Evolutionary conservation across 2,329 filamentous ascomycete species (phyloP).

Genomic region (Emmonsiellopsis sp.): DNA sequence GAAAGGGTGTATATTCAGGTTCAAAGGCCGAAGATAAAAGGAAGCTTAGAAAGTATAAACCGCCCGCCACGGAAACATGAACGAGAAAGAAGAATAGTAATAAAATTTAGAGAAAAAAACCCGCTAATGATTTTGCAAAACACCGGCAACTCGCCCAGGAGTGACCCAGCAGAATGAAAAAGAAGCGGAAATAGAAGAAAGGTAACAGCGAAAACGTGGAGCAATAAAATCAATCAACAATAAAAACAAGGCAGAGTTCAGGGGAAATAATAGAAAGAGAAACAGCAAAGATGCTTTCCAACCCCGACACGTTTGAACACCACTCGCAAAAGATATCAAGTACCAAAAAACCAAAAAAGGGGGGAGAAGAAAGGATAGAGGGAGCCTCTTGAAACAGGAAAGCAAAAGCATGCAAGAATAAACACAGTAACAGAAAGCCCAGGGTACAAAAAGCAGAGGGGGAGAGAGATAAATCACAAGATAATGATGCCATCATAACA

Average conservation of each 20-base stretch:
- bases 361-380: constrained; percentile 13
- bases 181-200: background rate
- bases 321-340: constrained; percentile 1
- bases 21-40: no score
- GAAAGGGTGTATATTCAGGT: no score
- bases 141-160: background rate
- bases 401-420: constrained; percentile 10
- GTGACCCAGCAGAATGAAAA: background rate
- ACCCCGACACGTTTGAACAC: constrained; percentile 8
- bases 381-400: constrained; percentile 10
- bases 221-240: background rate
- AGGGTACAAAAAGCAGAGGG: constrained; percentile 17
- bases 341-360: constrained; percentile 1
- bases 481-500: constrained; percentile 31
- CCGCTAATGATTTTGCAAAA: no score
- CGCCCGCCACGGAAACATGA: no score
- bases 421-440: constrained; percentile 13
- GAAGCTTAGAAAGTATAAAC: no score
- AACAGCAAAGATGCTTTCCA: constrained; percentile 9
- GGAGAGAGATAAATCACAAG: constrained; percentile 22
- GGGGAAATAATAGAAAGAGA: constrained; percentile 6
- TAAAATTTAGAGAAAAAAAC: no score
- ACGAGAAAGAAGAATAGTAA: no score
- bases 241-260: constrained; percentile 3
- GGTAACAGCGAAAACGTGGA: background rate